phyloP scores from a whole-genome alignment of 139 green algal species.

The Ostreobium quekettii region DNA sequence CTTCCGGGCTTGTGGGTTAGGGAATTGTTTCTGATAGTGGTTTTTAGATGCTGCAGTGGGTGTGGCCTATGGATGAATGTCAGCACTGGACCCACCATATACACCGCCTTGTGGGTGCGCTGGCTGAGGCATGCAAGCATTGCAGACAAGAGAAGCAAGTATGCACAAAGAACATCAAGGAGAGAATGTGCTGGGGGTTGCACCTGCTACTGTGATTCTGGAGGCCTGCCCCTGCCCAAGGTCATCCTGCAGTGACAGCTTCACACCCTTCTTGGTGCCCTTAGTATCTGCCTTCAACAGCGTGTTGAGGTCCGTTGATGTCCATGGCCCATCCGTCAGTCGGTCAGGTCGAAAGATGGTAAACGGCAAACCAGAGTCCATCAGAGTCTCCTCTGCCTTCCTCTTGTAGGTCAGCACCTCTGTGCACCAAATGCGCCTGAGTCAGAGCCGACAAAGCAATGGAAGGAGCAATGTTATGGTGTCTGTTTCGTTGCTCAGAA shows the following conservation, averaged over 20 bases:
- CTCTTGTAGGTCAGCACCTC: slow-evolving; percentile 90
- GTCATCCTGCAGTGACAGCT: slow-evolving; percentile 50
- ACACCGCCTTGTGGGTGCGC: no score
- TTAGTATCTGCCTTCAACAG: slow-evolving; percentile 64
- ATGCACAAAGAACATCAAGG: not conserved
- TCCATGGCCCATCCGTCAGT: slow-evolving; percentile 97
- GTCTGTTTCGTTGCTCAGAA: no score
- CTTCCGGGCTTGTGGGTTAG: no score
- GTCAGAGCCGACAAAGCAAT: no score
- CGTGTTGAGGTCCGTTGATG: slow-evolving; percentile 95
- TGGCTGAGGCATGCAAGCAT: slow-evolving; percentile 1
- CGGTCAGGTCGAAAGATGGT: slow-evolving; percentile 83
- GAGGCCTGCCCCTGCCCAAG: slow-evolving; percentile 60
- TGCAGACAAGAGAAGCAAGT: not conserved
- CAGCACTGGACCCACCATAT: no score
- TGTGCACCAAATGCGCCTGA: slow-evolving; percentile 32
- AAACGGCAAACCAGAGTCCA: slow-evolving; percentile 68
- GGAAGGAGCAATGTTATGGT: no score
- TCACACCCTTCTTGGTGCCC: slow-evolving; percentile 34
- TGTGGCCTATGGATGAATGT: no score
- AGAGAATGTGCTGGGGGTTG: no score
- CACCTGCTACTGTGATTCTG: slow-evolving; percentile 63
- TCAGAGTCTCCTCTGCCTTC: slow-evolving; percentile 57
- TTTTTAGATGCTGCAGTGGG: no score
- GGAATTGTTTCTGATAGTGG: no score